Conservation (phyloP, 805 yeast species). For the Wickerhamiella dianesei region DNA sequence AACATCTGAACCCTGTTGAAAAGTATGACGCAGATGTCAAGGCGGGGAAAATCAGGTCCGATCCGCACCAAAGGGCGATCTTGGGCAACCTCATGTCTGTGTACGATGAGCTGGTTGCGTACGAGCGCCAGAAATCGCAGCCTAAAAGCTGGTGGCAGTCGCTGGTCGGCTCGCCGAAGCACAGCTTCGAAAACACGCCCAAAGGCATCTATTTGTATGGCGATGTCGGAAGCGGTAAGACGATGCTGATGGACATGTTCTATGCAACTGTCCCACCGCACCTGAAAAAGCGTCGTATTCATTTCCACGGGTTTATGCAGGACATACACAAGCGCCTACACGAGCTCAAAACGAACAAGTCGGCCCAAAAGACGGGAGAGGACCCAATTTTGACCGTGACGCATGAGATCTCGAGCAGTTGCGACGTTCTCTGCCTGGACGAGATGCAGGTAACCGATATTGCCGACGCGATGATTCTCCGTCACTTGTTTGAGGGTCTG, state of each 20-base stretch:
- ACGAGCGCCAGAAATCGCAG: conserved; percentile 33
- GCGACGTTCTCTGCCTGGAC: conserved; percentile 82
- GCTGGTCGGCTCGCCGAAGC: background rate
- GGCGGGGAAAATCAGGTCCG: conserved; percentile 36
- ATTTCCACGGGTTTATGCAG: conserved; percentile 97
- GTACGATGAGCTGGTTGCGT: conserved; percentile 39
- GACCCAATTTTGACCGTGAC: conserved; percentile 68
- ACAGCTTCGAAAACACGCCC: conserved; percentile 29
- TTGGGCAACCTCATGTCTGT: conserved; percentile 47
- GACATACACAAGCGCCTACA: conserved; percentile 78
- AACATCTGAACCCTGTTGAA: conserved; percentile 19
- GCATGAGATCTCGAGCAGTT: conserved; percentile 59
- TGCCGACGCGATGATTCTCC: conserved; percentile 92
- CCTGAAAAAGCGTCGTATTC: conserved; percentile 67
- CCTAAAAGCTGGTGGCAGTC: conserved; percentile 9
- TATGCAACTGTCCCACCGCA: conserved; percentile 70
- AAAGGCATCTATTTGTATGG: conserved; percentile 87
- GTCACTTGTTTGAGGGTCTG: conserved; percentile 55
- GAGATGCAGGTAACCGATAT: conserved; percentile 98
- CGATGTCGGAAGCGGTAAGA: conserved; percentile 97
- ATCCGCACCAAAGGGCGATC: conserved; percentile 66
- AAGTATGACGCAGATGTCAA: conserved; percentile 26
- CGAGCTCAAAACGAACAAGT: conserved; percentile 50
- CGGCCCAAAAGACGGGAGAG: conserved; percentile 47
- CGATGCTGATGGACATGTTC: conserved; percentile 95